Base-by-base conservation (phyloP, 306 rosid species). In the Fragaria ananassa region DNA sequence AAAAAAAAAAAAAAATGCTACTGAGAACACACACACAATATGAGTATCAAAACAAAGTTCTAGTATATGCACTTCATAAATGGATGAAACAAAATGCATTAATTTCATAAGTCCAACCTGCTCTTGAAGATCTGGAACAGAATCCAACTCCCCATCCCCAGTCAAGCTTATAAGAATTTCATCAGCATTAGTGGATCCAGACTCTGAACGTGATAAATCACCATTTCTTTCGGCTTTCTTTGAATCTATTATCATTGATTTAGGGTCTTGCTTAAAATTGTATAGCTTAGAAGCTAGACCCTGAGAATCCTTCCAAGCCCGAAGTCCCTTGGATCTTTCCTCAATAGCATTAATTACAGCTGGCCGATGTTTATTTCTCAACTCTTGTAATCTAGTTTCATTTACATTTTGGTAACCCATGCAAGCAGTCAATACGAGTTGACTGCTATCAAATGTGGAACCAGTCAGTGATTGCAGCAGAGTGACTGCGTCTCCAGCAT, bases 401-500 rank as follows among this genome's bases (percentile, higher is more conserved):
- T 86, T 86, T 74, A 96, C 93, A 86, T 83, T 91, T 85, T 89
- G 97, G 89, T 88, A 93, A 75, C 97, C 99, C 99, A 96, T 96
- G 87, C 97, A 91, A 80, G 99, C 99, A 56, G 98, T 96, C 88
- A 96, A 77, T 41, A 96, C 99, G 60, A 96, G 93, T 88, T 93
- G 98, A 82, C 99, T 96, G 87, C 99, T 91, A 79, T 96, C 99
- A 88, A 96, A 96, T 66, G 99, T 96, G 70, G 99, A 96, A 78
- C 99, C 99, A 76, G 98, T 89, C 81, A 96, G 87, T 35, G 99
- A 96, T 83, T 96, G 99, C 74, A 96, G 91, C 83, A 96, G 88
- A 80, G 99, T 93, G 76, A 96, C 93, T 60, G 99, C 99, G 82
- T 96, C 99, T 81, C 99, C 99, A 88, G 99, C 99, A 85, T 96